Conservation (phyloP, 2,329 filamentous ascomycete species). For the Lecanicillium sp. region DNA sequence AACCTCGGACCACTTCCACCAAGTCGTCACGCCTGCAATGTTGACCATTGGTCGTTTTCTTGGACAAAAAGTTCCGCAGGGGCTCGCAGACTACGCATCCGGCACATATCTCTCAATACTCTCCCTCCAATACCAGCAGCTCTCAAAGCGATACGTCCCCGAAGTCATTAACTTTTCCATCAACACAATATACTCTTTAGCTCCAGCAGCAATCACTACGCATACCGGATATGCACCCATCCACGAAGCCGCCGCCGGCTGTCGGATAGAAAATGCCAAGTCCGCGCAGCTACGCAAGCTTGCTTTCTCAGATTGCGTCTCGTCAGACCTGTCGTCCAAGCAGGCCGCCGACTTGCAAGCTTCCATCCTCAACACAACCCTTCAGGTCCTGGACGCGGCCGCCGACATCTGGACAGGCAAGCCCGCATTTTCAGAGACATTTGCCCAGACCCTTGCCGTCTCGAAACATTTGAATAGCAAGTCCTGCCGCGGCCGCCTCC, state of each 20-base stretch:
- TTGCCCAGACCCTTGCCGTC: constrained; percentile 53
- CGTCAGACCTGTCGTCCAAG: constrained; percentile 22
- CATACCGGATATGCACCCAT: constrained; percentile 51
- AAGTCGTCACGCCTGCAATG: constrained; percentile 84
- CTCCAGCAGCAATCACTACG: constrained; percentile 42
- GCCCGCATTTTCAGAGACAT: constrained; percentile 70
- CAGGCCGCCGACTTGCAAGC: constrained; percentile 37
- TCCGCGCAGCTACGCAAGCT: constrained; percentile 41
- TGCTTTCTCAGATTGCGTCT: constrained; percentile 48
- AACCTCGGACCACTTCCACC: constrained; percentile 95
- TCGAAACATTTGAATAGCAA: constrained; percentile 54
- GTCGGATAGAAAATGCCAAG: constrained; percentile 40
- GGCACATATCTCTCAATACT: constrained; percentile 76
- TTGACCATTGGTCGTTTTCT: constrained; percentile 79
- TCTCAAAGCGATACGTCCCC: constrained; percentile 82
- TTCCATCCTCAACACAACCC: constrained; percentile 52
- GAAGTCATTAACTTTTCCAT: constrained; percentile 77
- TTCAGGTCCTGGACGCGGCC: constrained; percentile 58
- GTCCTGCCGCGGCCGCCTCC: constrained; percentile 40
- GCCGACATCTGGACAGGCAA: constrained; percentile 67
- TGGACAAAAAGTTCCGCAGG: constrained; percentile 63
- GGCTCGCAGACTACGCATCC: constrained; percentile 56
- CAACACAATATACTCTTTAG: constrained; percentile 62
- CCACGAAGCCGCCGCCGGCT: constrained; percentile 43
- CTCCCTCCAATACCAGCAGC: constrained; percentile 70